Percentiles rank a stretch among this genome's conserved stretches.
Conservation (phyloP, 345 rosid species). For the Angophora floribunda region DNA sequence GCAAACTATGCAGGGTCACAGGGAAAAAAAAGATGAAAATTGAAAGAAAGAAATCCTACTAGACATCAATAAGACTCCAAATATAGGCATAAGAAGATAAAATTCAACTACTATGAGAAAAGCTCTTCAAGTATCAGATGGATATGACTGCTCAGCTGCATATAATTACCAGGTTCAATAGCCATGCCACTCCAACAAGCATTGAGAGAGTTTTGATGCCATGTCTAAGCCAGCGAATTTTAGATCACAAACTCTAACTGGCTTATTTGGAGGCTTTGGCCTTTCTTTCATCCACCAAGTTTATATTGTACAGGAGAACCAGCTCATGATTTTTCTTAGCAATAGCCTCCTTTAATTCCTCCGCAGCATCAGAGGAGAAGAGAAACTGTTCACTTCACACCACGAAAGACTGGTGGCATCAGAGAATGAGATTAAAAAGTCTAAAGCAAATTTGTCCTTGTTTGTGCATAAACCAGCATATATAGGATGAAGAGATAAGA, state of each 20-base stretch:
- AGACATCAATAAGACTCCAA: not conserved
- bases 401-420: constrained; percentile 27
- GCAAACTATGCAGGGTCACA: not conserved
- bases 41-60: not conserved
- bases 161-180: constrained; percentile 67
- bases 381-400: constrained; percentile 96
- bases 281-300: constrained; percentile 85
- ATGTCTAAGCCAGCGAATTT: constrained; percentile 88
- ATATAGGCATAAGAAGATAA: not conserved
- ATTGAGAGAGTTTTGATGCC: constrained; percentile 61
- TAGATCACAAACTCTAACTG: constrained; percentile 70
- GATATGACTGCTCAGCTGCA: not conserved
- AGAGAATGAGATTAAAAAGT: not conserved
- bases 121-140: not conserved
- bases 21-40: not conserved
- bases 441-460: too few relatives aligned
- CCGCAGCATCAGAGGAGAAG: constrained; percentile 85
- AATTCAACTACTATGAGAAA: not conserved
- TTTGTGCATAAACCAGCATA: not conserved
- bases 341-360: constrained; percentile 75
- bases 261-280: constrained; percentile 70
- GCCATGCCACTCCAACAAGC: constrained; percentile 98
- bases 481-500: not conserved
- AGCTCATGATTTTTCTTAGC: constrained; percentile 71
- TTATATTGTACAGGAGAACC: constrained; percentile 60